Evolutionary conservation across 208 protist species (phyloP).

Genomic region (Trichomonas vaginalis): DNA sequence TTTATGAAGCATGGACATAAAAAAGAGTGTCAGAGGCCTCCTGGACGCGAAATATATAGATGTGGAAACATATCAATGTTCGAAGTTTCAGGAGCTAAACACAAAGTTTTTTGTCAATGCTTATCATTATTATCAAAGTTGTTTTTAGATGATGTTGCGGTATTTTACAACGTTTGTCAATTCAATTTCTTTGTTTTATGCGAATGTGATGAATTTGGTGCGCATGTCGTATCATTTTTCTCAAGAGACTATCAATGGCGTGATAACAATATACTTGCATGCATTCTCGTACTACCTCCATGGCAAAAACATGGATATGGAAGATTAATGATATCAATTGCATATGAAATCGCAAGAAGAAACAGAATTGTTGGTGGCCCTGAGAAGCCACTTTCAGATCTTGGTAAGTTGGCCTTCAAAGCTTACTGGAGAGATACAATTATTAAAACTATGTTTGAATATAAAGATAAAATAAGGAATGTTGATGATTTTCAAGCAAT

Average conservation of each 20-base stretch:
- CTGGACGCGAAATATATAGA: background rate
- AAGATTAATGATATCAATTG: conserved; percentile 87
- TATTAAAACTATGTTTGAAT: conserved; percentile 44
- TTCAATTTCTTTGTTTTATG: conserved; percentile 96
- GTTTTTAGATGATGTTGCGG: conserved; percentile 97
- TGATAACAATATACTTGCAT: background rate
- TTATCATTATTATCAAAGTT: conserved; percentile 91
- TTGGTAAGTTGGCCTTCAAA: conserved; percentile 55
- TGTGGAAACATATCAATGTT: background rate
- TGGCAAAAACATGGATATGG: conserved; percentile 68
- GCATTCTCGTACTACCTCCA: conserved; percentile 2
- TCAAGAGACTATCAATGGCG: conserved; percentile 51
- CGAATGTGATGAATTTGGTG: conserved; percentile 64
- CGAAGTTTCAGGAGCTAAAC: background rate
- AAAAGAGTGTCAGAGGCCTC: background rate
- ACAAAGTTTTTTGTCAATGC: conserved; percentile 56
- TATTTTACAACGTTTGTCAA: conserved; percentile 94
- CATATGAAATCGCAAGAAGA: conserved; percentile 82
- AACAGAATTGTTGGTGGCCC: conserved; percentile 84
- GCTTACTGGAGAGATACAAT: conserved; percentile 54
- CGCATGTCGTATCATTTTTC: conserved; percentile 85
- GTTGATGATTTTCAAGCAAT: background rate
- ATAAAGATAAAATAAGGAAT: background rate
- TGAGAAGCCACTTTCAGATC: conserved; percentile 93
- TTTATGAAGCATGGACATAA: background rate